Percentiles rank a stretch among this genome's conserved stretches.
Evolutionary conservation across 495 filamentous ascomycete genomes (phyloP).

Genomic region (Chaetomium tenue): DNA sequence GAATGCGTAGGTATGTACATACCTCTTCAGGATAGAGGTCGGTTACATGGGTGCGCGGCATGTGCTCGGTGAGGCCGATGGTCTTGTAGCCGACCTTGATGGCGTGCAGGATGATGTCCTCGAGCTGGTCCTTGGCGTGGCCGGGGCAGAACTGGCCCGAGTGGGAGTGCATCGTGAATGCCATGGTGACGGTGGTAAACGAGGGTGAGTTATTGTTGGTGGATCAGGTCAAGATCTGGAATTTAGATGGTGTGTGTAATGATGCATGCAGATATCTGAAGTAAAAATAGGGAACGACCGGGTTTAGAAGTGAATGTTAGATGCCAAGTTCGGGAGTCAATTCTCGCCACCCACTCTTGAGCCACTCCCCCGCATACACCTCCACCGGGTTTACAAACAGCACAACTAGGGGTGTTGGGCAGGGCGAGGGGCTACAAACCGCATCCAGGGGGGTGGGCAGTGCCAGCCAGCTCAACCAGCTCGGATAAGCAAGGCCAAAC

Average conservation of each 20-base stretch:
- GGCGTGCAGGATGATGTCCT: constrained; percentile 77
- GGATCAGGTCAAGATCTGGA: not conserved
- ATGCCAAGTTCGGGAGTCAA: too few species aligned
- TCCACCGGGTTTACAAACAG: too few species aligned
- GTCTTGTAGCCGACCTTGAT: constrained; percentile 73
- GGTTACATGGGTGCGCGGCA: constrained; percentile 67
- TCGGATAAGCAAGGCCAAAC: too few species aligned
- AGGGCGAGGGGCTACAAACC: too few species aligned
- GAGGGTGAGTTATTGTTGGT: not conserved
- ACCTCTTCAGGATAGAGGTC: constrained; percentile 97
- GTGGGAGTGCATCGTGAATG: constrained; percentile 98
- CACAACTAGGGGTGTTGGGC: too few species aligned
- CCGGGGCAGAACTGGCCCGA: constrained; percentile 93
- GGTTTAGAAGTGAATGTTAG: too few species aligned
- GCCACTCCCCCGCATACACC: too few species aligned
- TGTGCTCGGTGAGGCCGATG: constrained; percentile 95
- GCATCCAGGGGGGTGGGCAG: too few species aligned
- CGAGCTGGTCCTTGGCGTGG: constrained; percentile 80
- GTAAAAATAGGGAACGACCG: too few species aligned
- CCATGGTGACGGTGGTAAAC: constrained; percentile 55
- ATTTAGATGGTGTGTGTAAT: not conserved
- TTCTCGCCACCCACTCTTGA: too few species aligned
- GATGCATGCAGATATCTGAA: too few species aligned
- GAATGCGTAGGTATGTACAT: not conserved
- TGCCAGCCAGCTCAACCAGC: too few species aligned